A percentile compares a stretch with the other conserved stretches of the same genome.
Conservation (phyloP, 139 green algal genomes). For the Haematococcus sp. region DNA sequence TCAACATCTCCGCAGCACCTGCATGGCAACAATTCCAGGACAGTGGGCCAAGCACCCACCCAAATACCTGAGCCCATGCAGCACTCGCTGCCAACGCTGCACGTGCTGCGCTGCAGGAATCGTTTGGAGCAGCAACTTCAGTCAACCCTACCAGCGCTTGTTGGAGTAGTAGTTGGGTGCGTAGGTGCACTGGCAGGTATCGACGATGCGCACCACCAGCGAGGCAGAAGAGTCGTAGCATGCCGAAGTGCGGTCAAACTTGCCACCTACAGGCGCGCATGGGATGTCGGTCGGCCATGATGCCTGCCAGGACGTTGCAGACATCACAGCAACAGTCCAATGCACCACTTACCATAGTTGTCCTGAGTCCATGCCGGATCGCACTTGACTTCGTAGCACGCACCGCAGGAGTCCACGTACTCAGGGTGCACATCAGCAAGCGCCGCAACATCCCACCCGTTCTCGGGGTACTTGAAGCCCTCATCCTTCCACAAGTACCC, state of each 20-base stretch:
- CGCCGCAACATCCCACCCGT: background rate
- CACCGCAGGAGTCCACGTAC: constrained; percentile 16
- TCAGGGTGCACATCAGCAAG: background rate
- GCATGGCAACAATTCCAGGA: no score
- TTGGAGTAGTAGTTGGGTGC: constrained; percentile 14
- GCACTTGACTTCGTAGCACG: constrained; percentile 19
- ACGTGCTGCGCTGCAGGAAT: no score
- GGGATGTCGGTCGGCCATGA: no score
- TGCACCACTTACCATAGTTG: background rate
- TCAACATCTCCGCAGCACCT: constrained; percentile 24
- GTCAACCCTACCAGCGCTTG: constrained; percentile 18
- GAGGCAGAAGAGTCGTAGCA: constrained; percentile 17
- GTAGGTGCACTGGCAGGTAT: constrained; percentile 25
- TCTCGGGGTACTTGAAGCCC: background rate
- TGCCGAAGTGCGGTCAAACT: constrained; percentile 6
- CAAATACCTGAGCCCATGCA: no score
- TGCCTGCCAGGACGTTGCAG: no score
- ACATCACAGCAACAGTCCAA: background rate
- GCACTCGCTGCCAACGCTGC: no score
- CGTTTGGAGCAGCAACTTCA: background rate
- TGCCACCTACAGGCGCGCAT: no score
- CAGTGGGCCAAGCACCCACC: no score
- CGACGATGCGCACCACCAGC: constrained; percentile 18
- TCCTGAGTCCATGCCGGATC: background rate
- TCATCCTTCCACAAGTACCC: constrained; percentile 8